phyloP scores from a whole-genome alignment of 768 basidiomycete species.

The Russula sp. region DNA sequence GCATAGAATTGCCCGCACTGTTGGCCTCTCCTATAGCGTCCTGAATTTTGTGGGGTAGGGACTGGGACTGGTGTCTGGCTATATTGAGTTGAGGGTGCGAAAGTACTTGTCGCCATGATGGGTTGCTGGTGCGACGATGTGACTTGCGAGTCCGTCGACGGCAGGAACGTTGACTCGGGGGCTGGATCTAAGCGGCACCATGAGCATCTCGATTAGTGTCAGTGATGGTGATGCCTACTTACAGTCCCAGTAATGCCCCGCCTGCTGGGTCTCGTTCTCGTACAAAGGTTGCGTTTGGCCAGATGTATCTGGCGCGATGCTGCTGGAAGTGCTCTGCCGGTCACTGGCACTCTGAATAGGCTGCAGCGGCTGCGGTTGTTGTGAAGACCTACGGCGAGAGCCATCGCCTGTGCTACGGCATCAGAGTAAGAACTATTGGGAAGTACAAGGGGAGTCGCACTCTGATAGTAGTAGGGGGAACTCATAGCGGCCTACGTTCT shows the following conservation, averaged over 20 bases:
- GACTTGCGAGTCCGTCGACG: background rate
- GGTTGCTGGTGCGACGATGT: background rate
- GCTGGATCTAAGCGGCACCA: background rate
- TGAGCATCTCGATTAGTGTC: background rate
- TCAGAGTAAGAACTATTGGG: background rate
- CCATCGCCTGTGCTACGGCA: background rate
- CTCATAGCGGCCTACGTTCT: conserved; percentile 2
- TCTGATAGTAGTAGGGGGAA: background rate
- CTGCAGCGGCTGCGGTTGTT: background rate
- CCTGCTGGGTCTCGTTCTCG: background rate
- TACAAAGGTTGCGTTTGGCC: background rate
- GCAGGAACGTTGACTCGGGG: no score
- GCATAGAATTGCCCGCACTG: no score
- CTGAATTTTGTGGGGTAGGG: no score
- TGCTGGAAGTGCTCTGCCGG: background rate
- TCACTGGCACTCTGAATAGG: background rate
- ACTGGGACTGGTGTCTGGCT: no score
- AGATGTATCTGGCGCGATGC: background rate
- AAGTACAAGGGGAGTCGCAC: background rate
- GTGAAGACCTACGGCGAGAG: background rate
- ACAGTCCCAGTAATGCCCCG: background rate
- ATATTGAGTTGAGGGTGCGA: no score
- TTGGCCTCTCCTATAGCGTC: no score
- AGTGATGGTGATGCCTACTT: background rate
- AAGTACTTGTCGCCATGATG: no score